Conservation (phyloP, 768 basidiomycete species). For the Multifurca ochricompacta region DNA sequence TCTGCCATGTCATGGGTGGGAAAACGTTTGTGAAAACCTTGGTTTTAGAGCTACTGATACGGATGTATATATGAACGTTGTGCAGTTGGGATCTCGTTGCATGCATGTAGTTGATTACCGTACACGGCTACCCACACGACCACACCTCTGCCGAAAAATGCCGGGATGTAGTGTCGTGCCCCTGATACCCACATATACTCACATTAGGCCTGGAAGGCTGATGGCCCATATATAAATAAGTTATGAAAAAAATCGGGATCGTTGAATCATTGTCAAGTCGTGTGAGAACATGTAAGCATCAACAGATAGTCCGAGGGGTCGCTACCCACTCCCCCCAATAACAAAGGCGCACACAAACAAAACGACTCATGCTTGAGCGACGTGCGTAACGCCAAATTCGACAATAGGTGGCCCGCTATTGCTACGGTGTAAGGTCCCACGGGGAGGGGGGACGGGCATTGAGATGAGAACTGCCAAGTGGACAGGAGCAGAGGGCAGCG, state of each 20-base stretch:
- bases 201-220: too few relatives aligned
- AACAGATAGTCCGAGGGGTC: too few relatives aligned
- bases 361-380: too few relatives aligned
- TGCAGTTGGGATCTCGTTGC: constrained; percentile 2
- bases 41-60: background rate
- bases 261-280: too few relatives aligned
- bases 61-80: constrained; percentile 2
- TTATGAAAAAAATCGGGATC: too few relatives aligned
- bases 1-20: background rate
- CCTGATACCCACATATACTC: too few relatives aligned
- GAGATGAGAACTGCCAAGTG: constrained; percentile 4
- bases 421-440: background rate
- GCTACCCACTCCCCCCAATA: too few relatives aligned
- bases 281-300: too few relatives aligned
- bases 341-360: too few relatives aligned
- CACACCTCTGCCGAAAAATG: background rate
- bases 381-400: constrained; percentile 8
- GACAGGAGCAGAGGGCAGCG: background rate
- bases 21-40: background rate
- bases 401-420: constrained; percentile 1
- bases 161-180: background rate
- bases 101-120: constrained; percentile 2
- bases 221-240: too few relatives aligned
- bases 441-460: background rate
- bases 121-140: background rate